Evolutionary conservation across 805 yeast species (phyloP), one percentile per base, ranked within the genome.

Genomic region (Barnettozyma pratensis): DNA sequence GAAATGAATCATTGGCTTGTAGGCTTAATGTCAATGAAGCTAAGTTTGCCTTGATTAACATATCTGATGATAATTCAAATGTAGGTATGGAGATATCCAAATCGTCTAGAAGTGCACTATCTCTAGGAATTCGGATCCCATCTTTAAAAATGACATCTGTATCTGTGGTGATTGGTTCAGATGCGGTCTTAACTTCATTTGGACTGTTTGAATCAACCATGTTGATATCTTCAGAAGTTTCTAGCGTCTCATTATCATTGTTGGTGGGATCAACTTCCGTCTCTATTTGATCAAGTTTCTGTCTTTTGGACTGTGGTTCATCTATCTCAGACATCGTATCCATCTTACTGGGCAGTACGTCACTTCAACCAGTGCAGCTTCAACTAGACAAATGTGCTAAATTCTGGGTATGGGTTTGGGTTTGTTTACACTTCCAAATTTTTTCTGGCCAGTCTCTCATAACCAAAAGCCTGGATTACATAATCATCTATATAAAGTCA

Each of bases 11-110:
- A 9, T 84, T 80, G 2, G 86, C 81, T 2, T 77, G 72, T 5
- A 81, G 61, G 4, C 80, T 74, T 45, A 83, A 63, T 2, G 87
- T 87, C 37, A 83, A 65, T 2, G 85, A 81, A 0, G 83, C 77
- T 38, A 81, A 61, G 57, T 81, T 85, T 0, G 82, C 81, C 44
- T 55, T 61, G 37, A 56, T 47, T 9, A 53, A 48, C 44, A 64
- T 64, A 3, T 51, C 52, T 3, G 60, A 51, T 2, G 58, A 46
- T 4, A 54, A 35, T 4, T 56, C 56, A 3, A 39, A 29, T 27
- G 29, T 34, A 5, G 39, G 5, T 7, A 45, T 12, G 3, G 40
- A 10, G 2, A n/a, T n/a, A 4, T 45, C 49, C 6, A 29, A 28
- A 12, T 48, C 48, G 25, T 43, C 38, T 6, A 55, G 31, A 0